Percentiles rank a stretch among this genome's conserved stretches.
Evolutionary conservation across 495 filamentous ascomycete species (phyloP).

Genomic region (Cladorrhinum samala): DNA sequence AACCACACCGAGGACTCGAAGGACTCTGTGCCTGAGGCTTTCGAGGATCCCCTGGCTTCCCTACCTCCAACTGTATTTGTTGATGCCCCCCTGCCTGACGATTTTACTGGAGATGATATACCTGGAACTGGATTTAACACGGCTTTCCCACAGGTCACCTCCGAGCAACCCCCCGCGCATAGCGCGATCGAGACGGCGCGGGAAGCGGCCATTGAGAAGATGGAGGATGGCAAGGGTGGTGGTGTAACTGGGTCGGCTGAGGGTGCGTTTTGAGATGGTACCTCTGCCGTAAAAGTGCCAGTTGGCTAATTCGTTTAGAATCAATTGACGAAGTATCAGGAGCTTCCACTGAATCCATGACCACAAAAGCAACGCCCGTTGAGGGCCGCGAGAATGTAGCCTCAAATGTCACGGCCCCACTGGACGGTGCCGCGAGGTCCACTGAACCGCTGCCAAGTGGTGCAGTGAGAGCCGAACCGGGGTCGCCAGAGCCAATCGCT

Average conservation of each 20-base stretch:
- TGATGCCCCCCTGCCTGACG: constrained; percentile 15
- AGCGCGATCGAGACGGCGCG: neutral
- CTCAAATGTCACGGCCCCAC: constrained; percentile 14
- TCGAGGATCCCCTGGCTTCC: constrained; percentile 5
- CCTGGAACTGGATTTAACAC: constrained; percentile 12
- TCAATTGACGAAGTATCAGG: too few species aligned
- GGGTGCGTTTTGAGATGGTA: too few species aligned
- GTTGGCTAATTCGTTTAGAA: neutral
- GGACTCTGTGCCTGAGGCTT: constrained; percentile 12
- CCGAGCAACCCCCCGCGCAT: constrained; percentile 5
- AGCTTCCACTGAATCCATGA: too few species aligned
- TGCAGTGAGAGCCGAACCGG: constrained; percentile 12
- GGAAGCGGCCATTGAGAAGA: neutral
- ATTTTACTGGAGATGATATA: constrained; percentile 7
- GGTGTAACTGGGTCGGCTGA: too few species aligned
- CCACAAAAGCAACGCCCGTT: too few species aligned
- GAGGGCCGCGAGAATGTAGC: too few species aligned
- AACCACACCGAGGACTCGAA: constrained; percentile 14
- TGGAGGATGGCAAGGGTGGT: neutral
- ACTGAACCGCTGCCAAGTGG: constrained; percentile 27
- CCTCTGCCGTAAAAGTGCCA: too few species aligned
- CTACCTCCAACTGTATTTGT: neutral
- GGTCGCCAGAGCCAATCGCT: constrained; percentile 17
- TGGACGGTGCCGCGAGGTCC: constrained; percentile 13
- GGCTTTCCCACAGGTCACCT: constrained; percentile 11